Conservation (phyloP, 768 basidiomycete species). For the Termitomyces eurrhizus region DNA sequence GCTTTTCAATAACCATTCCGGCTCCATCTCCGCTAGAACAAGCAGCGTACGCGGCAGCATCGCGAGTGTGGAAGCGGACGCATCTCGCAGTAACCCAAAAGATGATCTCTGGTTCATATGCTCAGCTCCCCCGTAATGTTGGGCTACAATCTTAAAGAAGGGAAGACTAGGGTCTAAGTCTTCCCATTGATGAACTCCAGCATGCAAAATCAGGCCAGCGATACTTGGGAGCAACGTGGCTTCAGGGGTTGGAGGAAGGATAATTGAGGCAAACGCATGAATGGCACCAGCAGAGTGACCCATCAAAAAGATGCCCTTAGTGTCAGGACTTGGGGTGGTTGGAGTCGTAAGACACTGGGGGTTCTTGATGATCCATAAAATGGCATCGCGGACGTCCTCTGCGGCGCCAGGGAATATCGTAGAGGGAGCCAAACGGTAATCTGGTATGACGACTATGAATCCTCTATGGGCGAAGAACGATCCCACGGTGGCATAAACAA, state of each 20-base stretch:
- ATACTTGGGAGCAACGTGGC: constrained; percentile 29
- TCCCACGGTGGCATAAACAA: constrained; percentile 54
- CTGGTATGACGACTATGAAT: constrained; percentile 60
- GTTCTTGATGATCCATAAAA: constrained; percentile 47
- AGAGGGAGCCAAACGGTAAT: constrained; percentile 62
- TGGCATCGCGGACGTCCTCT: constrained; percentile 57
- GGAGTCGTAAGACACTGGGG: constrained; percentile 24
- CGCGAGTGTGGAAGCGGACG: constrained; percentile 30
- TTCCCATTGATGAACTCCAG: constrained; percentile 40
- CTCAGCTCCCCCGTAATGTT: constrained; percentile 39
- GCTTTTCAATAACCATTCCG: constrained; percentile 35
- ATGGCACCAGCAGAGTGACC: constrained; percentile 63
- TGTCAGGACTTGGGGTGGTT: constrained; percentile 33
- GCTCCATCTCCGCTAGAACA: constrained; percentile 52
- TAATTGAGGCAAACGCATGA: constrained; percentile 42
- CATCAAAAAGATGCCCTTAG: constrained; percentile 41
- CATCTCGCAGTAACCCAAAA: constrained; percentile 33
- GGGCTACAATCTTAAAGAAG: constrained; percentile 25
- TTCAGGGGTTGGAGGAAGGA: constrained; percentile 31
- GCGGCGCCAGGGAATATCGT: constrained; percentile 51
- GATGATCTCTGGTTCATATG: constrained; percentile 34
- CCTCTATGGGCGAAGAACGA: constrained; percentile 59
- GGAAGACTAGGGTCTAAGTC: constrained; percentile 19
- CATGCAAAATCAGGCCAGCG: constrained; percentile 42
- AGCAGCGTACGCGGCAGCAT: constrained; percentile 44